Percentiles rank a stretch among this genome's conserved stretches.
These are phyloP conservation scores for Trichoderma aggressivum DNA, from an alignment of 2,329 filamentous ascomycete species.

Conservation along the genomic window DNA sequence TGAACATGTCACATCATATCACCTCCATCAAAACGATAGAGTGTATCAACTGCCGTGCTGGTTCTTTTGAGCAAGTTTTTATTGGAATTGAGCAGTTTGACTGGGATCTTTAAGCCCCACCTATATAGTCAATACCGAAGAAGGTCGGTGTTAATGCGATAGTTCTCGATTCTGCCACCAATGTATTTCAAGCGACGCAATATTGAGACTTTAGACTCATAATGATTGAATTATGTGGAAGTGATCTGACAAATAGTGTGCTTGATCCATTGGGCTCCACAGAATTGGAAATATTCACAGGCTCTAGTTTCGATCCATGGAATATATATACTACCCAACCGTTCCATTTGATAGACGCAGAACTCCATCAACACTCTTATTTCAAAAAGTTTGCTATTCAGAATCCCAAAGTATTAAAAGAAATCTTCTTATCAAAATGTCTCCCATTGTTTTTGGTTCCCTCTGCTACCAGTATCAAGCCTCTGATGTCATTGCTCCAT, in stretches of 20 bases:
- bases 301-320: background rate
- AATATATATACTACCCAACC: background rate
- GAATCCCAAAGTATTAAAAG: background rate
- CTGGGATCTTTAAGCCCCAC: background rate
- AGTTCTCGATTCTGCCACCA: background rate
- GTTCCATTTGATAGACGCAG: background rate
- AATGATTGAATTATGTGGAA: background rate
- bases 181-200: background rate
- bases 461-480: background rate
- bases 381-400: background rate
- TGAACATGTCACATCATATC: background rate
- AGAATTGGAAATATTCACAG: no score
- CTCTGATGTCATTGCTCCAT: background rate
- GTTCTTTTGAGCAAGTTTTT: background rate
- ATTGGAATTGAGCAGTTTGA: background rate
- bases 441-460: background rate
- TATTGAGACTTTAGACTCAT: background rate
- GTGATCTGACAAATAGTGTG: background rate
- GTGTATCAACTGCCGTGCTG: no score
- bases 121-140: background rate
- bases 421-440: background rate
- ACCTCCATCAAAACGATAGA: background rate
- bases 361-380: background rate
- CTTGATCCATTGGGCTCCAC: background rate
- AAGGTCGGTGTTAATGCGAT: background rate